A percentile compares a stretch with the other conserved stretches of the same genome.
These are phyloP conservation scores for Aspergillus sergii DNA, from an alignment of 2,329 filamentous ascomycete genomes.

Conservation along the genomic window DNA sequence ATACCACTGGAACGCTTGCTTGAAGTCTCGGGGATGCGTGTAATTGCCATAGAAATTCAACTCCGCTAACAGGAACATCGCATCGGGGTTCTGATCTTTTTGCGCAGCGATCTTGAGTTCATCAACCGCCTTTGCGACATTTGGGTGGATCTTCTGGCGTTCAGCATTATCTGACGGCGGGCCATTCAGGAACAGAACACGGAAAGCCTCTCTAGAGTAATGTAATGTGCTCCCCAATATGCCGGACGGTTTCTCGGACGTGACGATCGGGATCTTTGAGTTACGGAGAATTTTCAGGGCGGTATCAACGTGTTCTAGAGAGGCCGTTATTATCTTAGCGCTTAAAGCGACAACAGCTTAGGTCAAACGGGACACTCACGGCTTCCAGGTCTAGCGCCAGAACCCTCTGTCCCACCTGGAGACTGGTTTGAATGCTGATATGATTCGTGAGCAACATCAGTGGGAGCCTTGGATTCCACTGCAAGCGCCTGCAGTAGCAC, in stretches of 20 bases:
- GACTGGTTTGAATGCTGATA: conserved; percentile 25
- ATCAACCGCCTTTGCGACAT: conserved; percentile 60
- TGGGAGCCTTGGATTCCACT: conserved; percentile 26
- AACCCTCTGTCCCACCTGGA: conserved; percentile 18
- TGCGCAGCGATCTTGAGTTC: conserved; percentile 62
- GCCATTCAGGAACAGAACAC: conserved; percentile 66
- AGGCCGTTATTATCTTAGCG: neutral
- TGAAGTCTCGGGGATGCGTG: conserved; percentile 80
- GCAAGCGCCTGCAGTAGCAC: conserved; percentile 36
- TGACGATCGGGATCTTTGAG: conserved; percentile 26
- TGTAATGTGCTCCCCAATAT: conserved; percentile 59
- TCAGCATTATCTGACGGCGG: conserved; percentile 52
- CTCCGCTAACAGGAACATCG: conserved; percentile 85
- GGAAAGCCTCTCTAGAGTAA: conserved; percentile 65
- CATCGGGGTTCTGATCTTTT: conserved; percentile 66
- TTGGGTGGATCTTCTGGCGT: conserved; percentile 34
- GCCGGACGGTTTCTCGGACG: conserved; percentile 56
- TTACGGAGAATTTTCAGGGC: conserved; percentile 35
- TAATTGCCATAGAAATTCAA: conserved; percentile 98
- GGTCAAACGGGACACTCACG: conserved; percentile 27
- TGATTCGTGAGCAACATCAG: conserved; percentile 21
- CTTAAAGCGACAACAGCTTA: neutral
- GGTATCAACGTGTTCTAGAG: conserved; percentile 35
- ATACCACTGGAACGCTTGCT: conserved; percentile 79
- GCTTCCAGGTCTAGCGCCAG: conserved; percentile 27